Conservation (phyloP, 1,284 basidiomycete species). For the Cryptococcus hybrid region DNA sequence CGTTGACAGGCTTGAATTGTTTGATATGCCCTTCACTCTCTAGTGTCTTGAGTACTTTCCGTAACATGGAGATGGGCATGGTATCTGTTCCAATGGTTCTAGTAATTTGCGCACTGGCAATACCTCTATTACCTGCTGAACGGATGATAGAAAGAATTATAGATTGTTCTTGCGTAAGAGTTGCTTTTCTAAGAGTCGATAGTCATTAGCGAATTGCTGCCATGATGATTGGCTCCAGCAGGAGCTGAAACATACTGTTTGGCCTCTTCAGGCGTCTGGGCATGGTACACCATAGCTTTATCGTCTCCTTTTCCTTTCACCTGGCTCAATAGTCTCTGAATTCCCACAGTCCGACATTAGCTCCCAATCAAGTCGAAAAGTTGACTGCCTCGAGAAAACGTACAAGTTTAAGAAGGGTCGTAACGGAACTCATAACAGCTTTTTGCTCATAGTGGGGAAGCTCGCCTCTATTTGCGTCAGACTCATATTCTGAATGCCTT, state of each 20-base stretch:
- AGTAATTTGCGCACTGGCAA: slow-evolving; percentile 13
- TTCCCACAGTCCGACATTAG: neutral
- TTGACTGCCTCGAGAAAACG: neutral
- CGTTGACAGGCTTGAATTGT: slow-evolving; percentile 46
- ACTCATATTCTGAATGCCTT: slow-evolving; percentile 23
- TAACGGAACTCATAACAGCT: slow-evolving; percentile 12
- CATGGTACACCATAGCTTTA: slow-evolving; percentile 22
- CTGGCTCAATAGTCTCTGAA: slow-evolving; percentile 16
- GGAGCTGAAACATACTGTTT: slow-evolving; percentile 25
- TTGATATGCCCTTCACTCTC: slow-evolving; percentile 43
- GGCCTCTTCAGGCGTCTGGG: slow-evolving; percentile 31
- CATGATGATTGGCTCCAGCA: neutral
- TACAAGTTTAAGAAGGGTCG: slow-evolving; percentile 11
- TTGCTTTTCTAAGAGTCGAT: slow-evolving; percentile 22
- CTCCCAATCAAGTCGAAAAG: neutral
- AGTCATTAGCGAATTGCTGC: slow-evolving; percentile 3
- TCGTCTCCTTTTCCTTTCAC: slow-evolving; percentile 25
- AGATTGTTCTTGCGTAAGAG: slow-evolving; percentile 38
- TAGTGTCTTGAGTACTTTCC: slow-evolving; percentile 37
- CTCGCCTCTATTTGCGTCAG: slow-evolving; percentile 27
- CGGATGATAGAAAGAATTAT: slow-evolving; percentile 28
- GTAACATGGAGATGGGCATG: slow-evolving; percentile 31
- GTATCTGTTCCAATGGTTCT: slow-evolving; percentile 31
- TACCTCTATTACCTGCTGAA: slow-evolving; percentile 18
- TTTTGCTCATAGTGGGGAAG: slow-evolving; percentile 27